Evolutionary conservation across 306 rosid species (phyloP).

Genomic region (Trifolium repens): DNA sequence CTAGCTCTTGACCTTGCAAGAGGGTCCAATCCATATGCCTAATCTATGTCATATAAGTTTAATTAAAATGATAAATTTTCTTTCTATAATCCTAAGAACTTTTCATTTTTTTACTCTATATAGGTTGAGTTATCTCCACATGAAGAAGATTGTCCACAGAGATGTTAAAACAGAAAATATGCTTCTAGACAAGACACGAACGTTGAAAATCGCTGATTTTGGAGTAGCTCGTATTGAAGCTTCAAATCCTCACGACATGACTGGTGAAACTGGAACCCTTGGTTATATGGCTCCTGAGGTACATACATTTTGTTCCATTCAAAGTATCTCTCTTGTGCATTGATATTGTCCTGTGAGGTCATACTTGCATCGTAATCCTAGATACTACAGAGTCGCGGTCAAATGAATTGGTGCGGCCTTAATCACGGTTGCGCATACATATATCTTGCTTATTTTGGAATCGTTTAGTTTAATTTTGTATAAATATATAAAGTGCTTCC

Average conservation of each 20-base stretch:
- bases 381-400: not conserved
- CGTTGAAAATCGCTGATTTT: constrained; percentile 90
- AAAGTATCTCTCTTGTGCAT: constrained; percentile 6
- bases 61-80: constrained; percentile 23
- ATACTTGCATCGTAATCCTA: not conserved
- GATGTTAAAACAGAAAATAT: constrained; percentile 98
- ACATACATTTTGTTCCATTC: constrained; percentile 37
- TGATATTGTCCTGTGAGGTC: not conserved
- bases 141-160: constrained; percentile 88
- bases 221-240: constrained; percentile 99
- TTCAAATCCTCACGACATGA: constrained; percentile 98
- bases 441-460: constrained; percentile 7
- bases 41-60: constrained; percentile 45
- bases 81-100: constrained; percentile 36
- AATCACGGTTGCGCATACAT: not conserved
- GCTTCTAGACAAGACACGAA: constrained; percentile 95
- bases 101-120: constrained; percentile 34
- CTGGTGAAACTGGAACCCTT: constrained; percentile 96
- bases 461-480: constrained; percentile 36
- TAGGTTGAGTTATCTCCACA: constrained; percentile 96
- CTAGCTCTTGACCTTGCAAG: constrained; percentile 97
- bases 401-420: not conserved
- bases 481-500: constrained; percentile 7
- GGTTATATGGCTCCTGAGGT: constrained; percentile 99
- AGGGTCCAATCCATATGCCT: constrained; percentile 71